Evolutionary conservation across 495 filamentous ascomycete genomes (phyloP).

Genomic region (Xylaria palmicola): DNA sequence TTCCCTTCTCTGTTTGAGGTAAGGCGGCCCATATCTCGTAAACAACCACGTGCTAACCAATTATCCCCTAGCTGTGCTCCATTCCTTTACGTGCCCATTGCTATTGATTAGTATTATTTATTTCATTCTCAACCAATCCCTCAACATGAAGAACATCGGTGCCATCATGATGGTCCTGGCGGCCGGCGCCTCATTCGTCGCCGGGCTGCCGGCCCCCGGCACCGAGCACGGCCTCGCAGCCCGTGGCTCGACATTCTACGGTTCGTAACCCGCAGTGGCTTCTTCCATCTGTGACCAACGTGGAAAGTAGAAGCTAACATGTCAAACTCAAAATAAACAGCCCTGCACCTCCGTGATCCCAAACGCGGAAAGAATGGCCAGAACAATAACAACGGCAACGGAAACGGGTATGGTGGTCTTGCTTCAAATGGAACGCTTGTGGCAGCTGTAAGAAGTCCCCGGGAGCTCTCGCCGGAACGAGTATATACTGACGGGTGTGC

Average conservation of each 20-base stretch:
- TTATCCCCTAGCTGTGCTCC: constrained; percentile 42
- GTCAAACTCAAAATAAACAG: constrained; percentile 11
- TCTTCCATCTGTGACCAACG: too few species aligned
- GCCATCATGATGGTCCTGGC: constrained; percentile 36
- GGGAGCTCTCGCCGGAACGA: neutral
- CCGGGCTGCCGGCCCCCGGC: constrained; percentile 27
- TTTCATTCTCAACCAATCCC: constrained; percentile 22
- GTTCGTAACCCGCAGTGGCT: constrained; percentile 6
- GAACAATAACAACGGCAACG: neutral
- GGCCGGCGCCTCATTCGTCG: constrained; percentile 32
- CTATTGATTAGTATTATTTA: constrained; percentile 8
- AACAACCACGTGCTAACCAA: constrained; percentile 10
- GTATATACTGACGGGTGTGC: neutral
- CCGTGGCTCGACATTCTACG: constrained; percentile 11
- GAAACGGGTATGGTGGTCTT: too few species aligned
- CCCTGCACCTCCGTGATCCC: constrained; percentile 21
- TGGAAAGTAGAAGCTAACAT: neutral
- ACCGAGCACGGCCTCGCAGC: neutral
- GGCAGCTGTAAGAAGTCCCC: constrained; percentile 4
- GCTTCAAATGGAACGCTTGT: constrained; percentile 22
- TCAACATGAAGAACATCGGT: constrained; percentile 45
- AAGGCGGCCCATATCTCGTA: constrained; percentile 14
- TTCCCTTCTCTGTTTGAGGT: constrained; percentile 20
- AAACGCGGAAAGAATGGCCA: constrained; percentile 14
- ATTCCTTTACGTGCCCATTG: constrained; percentile 18